Evolutionary conservation across 2,329 filamentous ascomycete genomes (phyloP).

Genomic region (Fusarium liriodendri): DNA sequence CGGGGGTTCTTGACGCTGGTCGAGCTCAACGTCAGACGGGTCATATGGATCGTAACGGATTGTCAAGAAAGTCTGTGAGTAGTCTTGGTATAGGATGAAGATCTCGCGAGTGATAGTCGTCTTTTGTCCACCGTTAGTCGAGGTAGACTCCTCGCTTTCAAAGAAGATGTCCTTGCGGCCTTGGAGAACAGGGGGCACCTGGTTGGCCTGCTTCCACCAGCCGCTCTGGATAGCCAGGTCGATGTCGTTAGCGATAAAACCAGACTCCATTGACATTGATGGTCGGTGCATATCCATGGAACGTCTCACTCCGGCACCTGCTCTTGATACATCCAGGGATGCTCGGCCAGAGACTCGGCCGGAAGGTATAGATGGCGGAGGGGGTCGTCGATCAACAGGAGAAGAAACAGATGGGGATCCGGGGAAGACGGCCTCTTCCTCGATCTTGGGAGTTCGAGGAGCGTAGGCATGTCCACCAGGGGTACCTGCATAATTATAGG

Average conservation of each 20-base stretch:
- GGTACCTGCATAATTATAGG: constrained; percentile 65
- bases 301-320: constrained; percentile 57
- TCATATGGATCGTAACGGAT: constrained; percentile 82
- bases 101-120: constrained; percentile 81
- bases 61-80: constrained; percentile 92
- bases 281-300: constrained; percentile 83
- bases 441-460: constrained; percentile 53
- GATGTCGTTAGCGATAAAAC: constrained; percentile 88
- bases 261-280: constrained; percentile 78
- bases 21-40: constrained; percentile 76
- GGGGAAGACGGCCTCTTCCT: constrained; percentile 62
- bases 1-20: constrained; percentile 88
- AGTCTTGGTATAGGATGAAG: constrained; percentile 93
- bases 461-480: constrained; percentile 46
- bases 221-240: constrained; percentile 79
- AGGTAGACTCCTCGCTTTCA: constrained; percentile 82
- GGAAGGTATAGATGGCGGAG: constrained; percentile 50
- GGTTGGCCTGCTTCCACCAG: constrained; percentile 90
- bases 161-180: constrained; percentile 84
- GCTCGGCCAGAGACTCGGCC: constrained; percentile 43
- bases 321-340: constrained; percentile 53
- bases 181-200: constrained; percentile 84
- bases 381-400: constrained; percentile 59
- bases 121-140: constrained; percentile 76
- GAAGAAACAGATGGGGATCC: constrained; percentile 58